Evolutionary conservation across 2,329 filamentous ascomycete species (phyloP), one percentile per base, ranked within the genome.

Genomic region (Chrysosporium keratinophilum): DNA sequence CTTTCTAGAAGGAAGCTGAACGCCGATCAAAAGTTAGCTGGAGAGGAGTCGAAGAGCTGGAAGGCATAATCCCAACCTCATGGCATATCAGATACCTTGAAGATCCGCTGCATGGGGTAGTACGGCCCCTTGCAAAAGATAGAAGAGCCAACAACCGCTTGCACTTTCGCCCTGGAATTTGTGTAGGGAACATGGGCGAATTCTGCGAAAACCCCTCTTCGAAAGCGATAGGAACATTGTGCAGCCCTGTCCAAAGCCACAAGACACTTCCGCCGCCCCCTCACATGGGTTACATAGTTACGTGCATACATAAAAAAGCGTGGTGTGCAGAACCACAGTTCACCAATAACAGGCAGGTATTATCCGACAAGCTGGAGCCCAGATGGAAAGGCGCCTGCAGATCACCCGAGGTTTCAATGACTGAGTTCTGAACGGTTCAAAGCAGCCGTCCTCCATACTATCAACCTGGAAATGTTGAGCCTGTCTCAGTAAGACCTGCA

Each of bases 271-370:
- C 33, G 50, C n/a, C 46, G n/a, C 46, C 50, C 50, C 50, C 50
- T 52, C 50, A 39, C 43, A 46, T 46, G 34, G 41, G 50, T 52
- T 52, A 52, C 50, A 46, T 52, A 42, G 19, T 34, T 33, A 5
- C 14, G n/a, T n/a, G 40, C 34, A 12, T 19, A n/a, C n/a, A n/a
- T n/a, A n/a, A n/a, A n/a, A 20, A 20, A 23, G 49, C 49, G 23
- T 23, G 47, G 35, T 19, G 17, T 23, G 17, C 9, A 44, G 19
- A 23, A 14, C 41, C 41, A 44, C 41, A 44, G 12, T 23, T 44
- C 48, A 15, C 37, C 48, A 50, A 50, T 50, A 19, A n/a, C 5
- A 34, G n/a, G 34, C 19, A 12, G 17, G 20, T 5, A 10, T 28
- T 28, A 7, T 28, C 7, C 23, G 23, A 28, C 7, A 28, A n/a